Evolutionary conservation across 1,284 basidiomycete genomes (phyloP).

Genomic region (Amylostereum areolatum): DNA sequence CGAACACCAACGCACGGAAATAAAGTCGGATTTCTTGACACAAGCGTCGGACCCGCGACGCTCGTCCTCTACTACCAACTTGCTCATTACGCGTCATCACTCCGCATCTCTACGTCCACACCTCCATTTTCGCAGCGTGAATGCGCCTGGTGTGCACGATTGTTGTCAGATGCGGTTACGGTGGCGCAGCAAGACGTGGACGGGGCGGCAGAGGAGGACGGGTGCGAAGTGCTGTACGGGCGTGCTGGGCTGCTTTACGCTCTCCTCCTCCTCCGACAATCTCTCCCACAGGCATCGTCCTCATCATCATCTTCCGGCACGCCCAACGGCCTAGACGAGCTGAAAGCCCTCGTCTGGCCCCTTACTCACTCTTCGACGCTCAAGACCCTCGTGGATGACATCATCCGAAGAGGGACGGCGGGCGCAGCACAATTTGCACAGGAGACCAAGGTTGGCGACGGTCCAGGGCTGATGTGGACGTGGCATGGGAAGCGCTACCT

Average conservation of each 20-base stretch:
- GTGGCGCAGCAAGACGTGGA: slow-evolving; percentile 17
- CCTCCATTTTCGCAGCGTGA: slow-evolving; percentile 11
- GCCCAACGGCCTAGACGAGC: slow-evolving; percentile 4
- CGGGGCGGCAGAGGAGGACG: slow-evolving; percentile 25
- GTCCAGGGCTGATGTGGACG: slow-evolving; percentile 47
- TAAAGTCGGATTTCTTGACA: slow-evolving; percentile 25
- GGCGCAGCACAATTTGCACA: slow-evolving; percentile 31
- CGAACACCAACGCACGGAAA: slow-evolving; percentile 9
- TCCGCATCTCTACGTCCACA: slow-evolving; percentile 11
- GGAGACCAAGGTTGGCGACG: slow-evolving; percentile 15
- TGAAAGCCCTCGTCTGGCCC: background rate
- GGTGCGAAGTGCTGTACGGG: slow-evolving; percentile 51
- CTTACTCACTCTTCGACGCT: slow-evolving; percentile 15
- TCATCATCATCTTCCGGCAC: background rate
- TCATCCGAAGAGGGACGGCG: slow-evolving; percentile 36
- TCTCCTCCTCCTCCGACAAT: slow-evolving; percentile 34
- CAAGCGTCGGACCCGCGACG: slow-evolving; percentile 24
- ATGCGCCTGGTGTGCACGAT: slow-evolving; percentile 15
- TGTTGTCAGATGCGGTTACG: slow-evolving; percentile 17
- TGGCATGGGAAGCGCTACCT: slow-evolving; percentile 51
- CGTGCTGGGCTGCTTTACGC: slow-evolving; percentile 50
- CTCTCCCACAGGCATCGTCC: slow-evolving; percentile 3
- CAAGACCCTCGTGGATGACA: slow-evolving; percentile 33
- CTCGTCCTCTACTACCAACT: slow-evolving; percentile 23
- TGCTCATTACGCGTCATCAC: slow-evolving; percentile 10